Conservation (phyloP, 1,139 yeast species). For the Candida mesenterica region DNA sequence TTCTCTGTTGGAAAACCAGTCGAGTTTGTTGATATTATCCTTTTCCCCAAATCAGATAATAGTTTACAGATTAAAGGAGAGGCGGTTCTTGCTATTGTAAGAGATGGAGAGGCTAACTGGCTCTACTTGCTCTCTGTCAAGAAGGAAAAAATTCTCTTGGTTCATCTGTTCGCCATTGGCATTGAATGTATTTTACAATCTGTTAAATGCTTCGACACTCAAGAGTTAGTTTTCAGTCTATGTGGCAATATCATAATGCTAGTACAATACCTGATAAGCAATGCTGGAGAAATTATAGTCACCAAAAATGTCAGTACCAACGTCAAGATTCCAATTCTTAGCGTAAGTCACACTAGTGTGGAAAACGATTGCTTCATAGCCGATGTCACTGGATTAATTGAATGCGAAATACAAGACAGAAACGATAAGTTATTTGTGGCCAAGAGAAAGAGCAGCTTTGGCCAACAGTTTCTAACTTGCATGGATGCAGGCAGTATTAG, state of each 20-base stretch:
- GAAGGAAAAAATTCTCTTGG: slow-evolving; percentile 6
- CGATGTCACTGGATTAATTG: slow-evolving; percentile 7
- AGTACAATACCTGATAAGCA: slow-evolving; percentile 4
- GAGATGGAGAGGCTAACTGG: slow-evolving; percentile 5
- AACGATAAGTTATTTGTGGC: slow-evolving; percentile 1
- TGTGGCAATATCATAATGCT: slow-evolving; percentile 8
- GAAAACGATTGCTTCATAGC: slow-evolving; percentile 3
- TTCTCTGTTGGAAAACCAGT: slow-evolving; percentile 6
- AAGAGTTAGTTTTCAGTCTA: slow-evolving; percentile 7
- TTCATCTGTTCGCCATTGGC: slow-evolving; percentile 4
- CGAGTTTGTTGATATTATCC: slow-evolving; percentile 23
- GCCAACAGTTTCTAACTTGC: slow-evolving; percentile 8
- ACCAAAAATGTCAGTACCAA: slow-evolving; percentile 3
- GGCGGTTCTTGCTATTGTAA: slow-evolving; percentile 8
- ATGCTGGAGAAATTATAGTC: slow-evolving; percentile 3
- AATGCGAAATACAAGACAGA: slow-evolving; percentile 2
- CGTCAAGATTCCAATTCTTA: slow-evolving; percentile 7
- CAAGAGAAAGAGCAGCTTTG: not conserved
- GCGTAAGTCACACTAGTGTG: slow-evolving; percentile 5
- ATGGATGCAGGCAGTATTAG: slow-evolving; percentile 3
- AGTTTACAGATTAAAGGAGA: slow-evolving; percentile 5
- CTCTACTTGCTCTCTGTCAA: slow-evolving; percentile 6
- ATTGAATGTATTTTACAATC: slow-evolving; percentile 6
- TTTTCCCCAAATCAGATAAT: slow-evolving; percentile 6
- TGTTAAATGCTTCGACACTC: slow-evolving; percentile 4